Conservation (phyloP, 2,329 filamentous ascomycete genomes). For the Xylariaceae sp. region DNA sequence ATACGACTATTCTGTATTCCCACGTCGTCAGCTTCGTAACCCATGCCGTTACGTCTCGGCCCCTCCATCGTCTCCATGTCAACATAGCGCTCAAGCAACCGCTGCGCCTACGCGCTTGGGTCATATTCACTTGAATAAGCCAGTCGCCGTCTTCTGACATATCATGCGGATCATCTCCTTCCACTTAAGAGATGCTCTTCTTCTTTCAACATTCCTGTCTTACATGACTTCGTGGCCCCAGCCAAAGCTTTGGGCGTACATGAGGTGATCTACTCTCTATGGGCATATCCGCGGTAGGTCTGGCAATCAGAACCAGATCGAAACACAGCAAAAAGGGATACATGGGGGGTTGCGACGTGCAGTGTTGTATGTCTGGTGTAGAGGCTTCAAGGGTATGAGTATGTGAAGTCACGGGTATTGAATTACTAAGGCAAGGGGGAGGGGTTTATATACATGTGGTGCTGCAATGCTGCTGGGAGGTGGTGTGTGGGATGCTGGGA, state of each 20-base stretch:
- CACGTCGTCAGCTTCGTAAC: too few species aligned
- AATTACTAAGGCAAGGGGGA: constrained; percentile 29
- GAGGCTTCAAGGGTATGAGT: constrained; percentile 17
- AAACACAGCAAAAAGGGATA: constrained; percentile 31
- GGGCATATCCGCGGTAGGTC: constrained; percentile 29
- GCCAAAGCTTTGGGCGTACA: constrained; percentile 28
- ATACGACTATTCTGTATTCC: too few species aligned
- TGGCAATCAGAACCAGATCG: constrained; percentile 31
- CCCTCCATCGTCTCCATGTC: constrained; percentile 7
- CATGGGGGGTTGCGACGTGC: constrained; percentile 16
- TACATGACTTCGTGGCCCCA: constrained; percentile 36
- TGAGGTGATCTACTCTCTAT: constrained; percentile 34
- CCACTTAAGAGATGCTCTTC: constrained; percentile 16
- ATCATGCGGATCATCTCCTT: constrained; percentile 13
- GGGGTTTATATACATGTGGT: constrained; percentile 32
- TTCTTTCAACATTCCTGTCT: constrained; percentile 24
- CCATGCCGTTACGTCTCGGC: too few species aligned
- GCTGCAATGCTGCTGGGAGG: constrained; percentile 13
- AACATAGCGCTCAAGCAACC: constrained; percentile 11
- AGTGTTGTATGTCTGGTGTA: constrained; percentile 12
- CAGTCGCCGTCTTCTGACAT: constrained; percentile 13
- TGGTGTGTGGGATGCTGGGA: constrained; percentile 11
- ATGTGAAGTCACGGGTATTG: constrained; percentile 29
- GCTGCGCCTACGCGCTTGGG: constrained; percentile 7
- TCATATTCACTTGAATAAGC: constrained; percentile 31